Evolutionary conservation across 768 basidiomycete genomes (phyloP).

Genomic region (Mycena epipterygia): DNA sequence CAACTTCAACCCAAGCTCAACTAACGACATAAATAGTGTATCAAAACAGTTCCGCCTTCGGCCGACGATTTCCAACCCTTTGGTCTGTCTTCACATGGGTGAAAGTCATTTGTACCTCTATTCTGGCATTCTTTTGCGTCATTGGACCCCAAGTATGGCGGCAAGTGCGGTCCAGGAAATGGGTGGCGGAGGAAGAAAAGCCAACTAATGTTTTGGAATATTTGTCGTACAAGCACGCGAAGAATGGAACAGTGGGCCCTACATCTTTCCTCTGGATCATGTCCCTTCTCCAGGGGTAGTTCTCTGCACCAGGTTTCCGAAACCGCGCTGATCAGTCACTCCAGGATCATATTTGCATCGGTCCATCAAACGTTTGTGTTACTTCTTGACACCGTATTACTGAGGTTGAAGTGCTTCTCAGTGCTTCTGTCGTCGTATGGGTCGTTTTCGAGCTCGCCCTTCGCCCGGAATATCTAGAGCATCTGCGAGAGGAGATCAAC

Average conservation of each 20-base stretch:
- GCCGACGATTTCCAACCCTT: slow-evolving; percentile 25
- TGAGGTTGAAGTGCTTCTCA: slow-evolving; percentile 20
- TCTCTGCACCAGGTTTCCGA: background rate
- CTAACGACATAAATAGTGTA: slow-evolving; percentile 23
- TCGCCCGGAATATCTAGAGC: slow-evolving; percentile 45
- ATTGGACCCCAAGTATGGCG: slow-evolving; percentile 35
- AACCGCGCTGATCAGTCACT: background rate
- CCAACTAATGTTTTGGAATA: slow-evolving; percentile 32
- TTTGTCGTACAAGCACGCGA: slow-evolving; percentile 28
- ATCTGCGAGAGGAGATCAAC: slow-evolving; percentile 44
- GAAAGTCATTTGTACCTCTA: slow-evolving; percentile 27
- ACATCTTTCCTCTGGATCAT: slow-evolving; percentile 38
- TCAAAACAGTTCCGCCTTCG: slow-evolving; percentile 27
- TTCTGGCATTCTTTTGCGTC: slow-evolving; percentile 30
- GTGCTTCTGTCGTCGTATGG: slow-evolving; percentile 51
- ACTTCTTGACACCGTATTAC: background rate
- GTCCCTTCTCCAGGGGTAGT: slow-evolving; percentile 45
- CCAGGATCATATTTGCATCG: slow-evolving; percentile 51
- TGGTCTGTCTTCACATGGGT: slow-evolving; percentile 24
- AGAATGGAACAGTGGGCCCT: slow-evolving; percentile 17
- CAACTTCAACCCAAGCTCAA: no score
- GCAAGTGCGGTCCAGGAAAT: slow-evolving; percentile 28
- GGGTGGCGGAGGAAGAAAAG: slow-evolving; percentile 25
- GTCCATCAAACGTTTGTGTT: slow-evolving; percentile 51
- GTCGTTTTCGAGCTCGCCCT: slow-evolving; percentile 47